phyloP scores from a whole-genome alignment of 495 filamentous ascomycete genomes.

The Trichoderma reesei region DNA sequence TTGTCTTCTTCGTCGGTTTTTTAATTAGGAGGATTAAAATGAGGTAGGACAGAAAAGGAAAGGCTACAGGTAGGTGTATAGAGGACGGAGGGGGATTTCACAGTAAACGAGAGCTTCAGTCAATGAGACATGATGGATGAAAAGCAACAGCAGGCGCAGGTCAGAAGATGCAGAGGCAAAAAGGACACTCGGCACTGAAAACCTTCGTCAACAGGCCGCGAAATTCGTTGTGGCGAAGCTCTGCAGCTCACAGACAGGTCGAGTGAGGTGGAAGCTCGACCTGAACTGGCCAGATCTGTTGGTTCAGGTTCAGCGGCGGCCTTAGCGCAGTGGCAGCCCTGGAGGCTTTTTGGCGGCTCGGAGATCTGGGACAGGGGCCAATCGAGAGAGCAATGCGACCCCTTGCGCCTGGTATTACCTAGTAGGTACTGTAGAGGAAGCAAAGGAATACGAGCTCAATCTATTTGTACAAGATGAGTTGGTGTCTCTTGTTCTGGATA shows the following conservation, averaged over 20 bases:
- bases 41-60: not conserved
- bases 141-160: not conserved
- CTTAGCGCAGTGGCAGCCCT: too few species aligned
- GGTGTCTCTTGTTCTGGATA: too few species aligned
- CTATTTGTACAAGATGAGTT: too few species aligned
- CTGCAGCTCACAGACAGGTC: too few species aligned
- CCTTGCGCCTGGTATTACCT: not conserved
- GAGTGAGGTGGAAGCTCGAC: not conserved
- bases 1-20: not conserved
- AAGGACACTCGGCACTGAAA: not conserved
- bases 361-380: conserved; percentile 7
- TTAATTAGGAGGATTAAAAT: conserved; percentile 5
- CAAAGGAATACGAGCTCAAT: too few species aligned
- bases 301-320: not conserved
- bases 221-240: conserved; percentile 1
- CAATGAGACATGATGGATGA: not conserved
- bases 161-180: not conserved
- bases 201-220: not conserved
- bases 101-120: not conserved
- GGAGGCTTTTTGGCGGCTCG: conserved; percentile 1
- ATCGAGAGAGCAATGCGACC: not conserved
- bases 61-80: not conserved
- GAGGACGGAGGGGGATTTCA: not conserved
- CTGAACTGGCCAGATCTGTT: conserved; percentile 2
- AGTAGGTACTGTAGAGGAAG: too few species aligned